These are phyloP conservation scores for Poa annua DNA, from an alignment of 176 grass and related monocot species.

Conservation along the genomic window DNA sequence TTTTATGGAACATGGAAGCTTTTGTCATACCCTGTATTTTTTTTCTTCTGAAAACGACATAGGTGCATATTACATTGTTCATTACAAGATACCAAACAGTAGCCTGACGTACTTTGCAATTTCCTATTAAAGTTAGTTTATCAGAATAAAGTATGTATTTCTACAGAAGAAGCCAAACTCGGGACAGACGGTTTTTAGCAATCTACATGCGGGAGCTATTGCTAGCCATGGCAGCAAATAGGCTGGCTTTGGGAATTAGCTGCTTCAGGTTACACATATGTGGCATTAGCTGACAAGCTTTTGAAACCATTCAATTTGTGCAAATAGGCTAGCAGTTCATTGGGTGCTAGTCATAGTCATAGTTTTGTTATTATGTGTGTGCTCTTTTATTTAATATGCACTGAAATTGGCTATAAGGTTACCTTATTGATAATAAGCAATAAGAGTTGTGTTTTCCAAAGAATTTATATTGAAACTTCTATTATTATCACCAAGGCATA, in stretches of 20 bases:
- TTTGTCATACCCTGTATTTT: neutral
- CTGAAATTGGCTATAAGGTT: slow-evolving; percentile 11
- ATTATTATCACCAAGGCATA: neutral
- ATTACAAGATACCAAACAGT: neutral
- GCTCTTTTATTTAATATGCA: neutral
- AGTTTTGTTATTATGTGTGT: neutral
- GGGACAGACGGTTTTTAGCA: neutral
- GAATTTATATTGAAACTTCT: neutral
- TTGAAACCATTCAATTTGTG: neutral
- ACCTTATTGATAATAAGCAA: neutral
- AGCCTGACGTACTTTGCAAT: neutral
- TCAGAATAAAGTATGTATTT: neutral
- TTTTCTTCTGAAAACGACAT: neutral
- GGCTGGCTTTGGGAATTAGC: neutral
- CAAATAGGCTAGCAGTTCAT: slow-evolving; percentile 21
- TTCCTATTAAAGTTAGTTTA: neutral
- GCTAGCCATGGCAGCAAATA: slow-evolving; percentile 2
- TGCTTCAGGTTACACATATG: slow-evolving; percentile 23
- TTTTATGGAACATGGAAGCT: neutral
- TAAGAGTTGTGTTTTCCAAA: neutral
- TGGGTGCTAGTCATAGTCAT: neutral
- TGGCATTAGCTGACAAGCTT: slow-evolving; percentile 22
- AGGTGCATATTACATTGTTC: neutral
- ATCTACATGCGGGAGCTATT: neutral
- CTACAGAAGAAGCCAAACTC: neutral